Base-by-base conservation (phyloP, 2,329 filamentous ascomycete species). In the Didymellaceae sp. region DNA sequence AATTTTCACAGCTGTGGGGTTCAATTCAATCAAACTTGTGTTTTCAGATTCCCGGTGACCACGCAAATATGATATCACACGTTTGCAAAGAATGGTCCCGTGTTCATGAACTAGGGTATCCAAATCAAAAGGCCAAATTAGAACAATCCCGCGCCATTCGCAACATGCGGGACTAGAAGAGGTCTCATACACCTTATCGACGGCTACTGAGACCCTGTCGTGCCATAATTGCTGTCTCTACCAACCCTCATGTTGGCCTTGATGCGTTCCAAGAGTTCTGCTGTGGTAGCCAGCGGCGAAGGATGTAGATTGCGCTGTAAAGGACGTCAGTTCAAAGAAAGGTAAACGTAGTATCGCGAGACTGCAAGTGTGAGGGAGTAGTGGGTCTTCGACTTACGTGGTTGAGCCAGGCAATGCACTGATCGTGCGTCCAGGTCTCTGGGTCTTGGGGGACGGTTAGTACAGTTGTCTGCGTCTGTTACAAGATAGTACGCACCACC, bases 401-500 rank as follows among this genome's bases (percentile, higher is more conserved):
- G 35, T 85, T 84, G 41, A 97, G 78, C 91, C 92, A 97, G 65
- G 86, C 80, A 54, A 85, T 81, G 73, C 96, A 79, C 66, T 97
- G 90, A 38, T 91, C 87, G 48, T 81, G 79, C 0, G 90, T 91
- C 93, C 93, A 97, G 8, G 73, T 77, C 32, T 82, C 79, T 2
- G 86, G 86, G 56, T 87, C 85, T 86, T 50, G 41, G 4, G 1
- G 18, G 9, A 16, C 9, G 11, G 25, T 49, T 44, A 54, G 52
- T 44, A 20, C 9, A 4, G 8, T 37, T 21, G n/a, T 13, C 26
- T 13, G n/a, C 26, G 10, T 13, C 26, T 28, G 11, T 5, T 9
- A 28, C 26, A 28, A 3, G n/a, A 2, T 4, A 20, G 16, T 33
- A 60, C 63, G 77, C 84, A 77, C 90, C 82, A 53, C 91, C 91